These are phyloP conservation scores for Neoboletus brunneissimus DNA, from an alignment of 768 basidiomycete species.

Conservation along the genomic window DNA sequence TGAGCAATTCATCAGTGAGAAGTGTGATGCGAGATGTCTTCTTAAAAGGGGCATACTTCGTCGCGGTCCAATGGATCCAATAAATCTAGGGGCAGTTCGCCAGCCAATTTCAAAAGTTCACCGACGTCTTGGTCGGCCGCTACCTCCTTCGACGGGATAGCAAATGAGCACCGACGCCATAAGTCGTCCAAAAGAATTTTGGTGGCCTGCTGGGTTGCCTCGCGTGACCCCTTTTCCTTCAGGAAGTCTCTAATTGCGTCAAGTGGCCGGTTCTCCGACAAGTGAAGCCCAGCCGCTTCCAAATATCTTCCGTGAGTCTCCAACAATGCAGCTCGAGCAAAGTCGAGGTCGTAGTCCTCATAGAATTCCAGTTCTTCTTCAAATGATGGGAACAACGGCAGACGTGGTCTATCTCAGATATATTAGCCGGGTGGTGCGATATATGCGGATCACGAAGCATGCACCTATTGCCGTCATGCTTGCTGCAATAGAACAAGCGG, in stretches of 20 bases:
- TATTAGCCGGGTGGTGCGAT: not conserved
- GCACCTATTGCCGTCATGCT: constrained; percentile 22
- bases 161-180: constrained; percentile 47
- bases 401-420: constrained; percentile 41
- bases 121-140: not conserved
- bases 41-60: constrained; percentile 7
- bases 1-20: not conserved
- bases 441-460: not conserved
- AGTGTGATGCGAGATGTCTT: not conserved
- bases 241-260: constrained; percentile 50
- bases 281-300: constrained; percentile 53
- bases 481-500: constrained; percentile 44
- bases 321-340: constrained; percentile 45
- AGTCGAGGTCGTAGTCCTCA: constrained; percentile 34
- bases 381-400: constrained; percentile 44
- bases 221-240: constrained; percentile 26
- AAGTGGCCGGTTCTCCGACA: constrained; percentile 43
- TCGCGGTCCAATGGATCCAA: constrained; percentile 4
- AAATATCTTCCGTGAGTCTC: constrained; percentile 42
- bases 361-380: constrained; percentile 55
- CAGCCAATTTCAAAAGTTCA: constrained; percentile 26
- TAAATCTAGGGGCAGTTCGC: constrained; percentile 2
- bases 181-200: constrained; percentile 41
- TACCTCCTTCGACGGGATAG: constrained; percentile 16
- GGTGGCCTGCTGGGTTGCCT: constrained; percentile 35